Base-by-base conservation (phyloP, 805 yeast genomes). In the Hanseniaspora nectarophila region DNA sequence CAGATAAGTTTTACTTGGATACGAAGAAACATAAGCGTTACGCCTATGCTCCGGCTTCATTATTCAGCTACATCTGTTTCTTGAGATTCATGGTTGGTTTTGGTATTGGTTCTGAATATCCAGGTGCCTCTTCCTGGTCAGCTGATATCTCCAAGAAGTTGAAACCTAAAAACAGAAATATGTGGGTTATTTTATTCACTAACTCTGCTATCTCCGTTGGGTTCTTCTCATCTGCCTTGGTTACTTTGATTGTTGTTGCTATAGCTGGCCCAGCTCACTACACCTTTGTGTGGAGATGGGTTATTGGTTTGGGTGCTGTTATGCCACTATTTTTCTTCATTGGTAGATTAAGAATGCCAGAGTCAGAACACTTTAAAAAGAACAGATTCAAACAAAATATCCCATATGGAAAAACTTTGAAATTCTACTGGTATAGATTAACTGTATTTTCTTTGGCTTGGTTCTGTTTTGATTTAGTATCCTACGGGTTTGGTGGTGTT, bases 71-170 rank as follows among this genome's bases (percentile, higher is more conserved):
- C 20, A 68, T 89, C 51, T 85, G 95, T 8, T 82, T 81, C 9
- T 86, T 82, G 65, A 76, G 97, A 66, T 85, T 85, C 67, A 81
- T 89, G 67, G 70, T 89, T 48, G 97, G 97, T 68, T 72, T 86
- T 57, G 94, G 89, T 60, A 85, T 90, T 59, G 97, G 97, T 60
- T 89, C 94, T 46, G 97, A 89, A 68, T 89, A 89, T 63, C 95
- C 96, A 44, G 82, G 94, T 13, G 54, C 43, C 64, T 95, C 96
- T 44, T 82, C 95, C 10, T 89, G 95, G 43, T 82, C 95, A 8
- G 90, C 89, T 18, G 94, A 95, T 32, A 86, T 94, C 59, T 88
- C 96, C 28, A 97, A 89, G 67, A 92, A 94, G 37, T 80, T 94
- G 43, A 80, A 84, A 16, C 73, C 78, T n/a, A 95, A 95, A 54